Base-by-base conservation (phyloP, 441 rosid species). In the Capsella rubella region DNA sequence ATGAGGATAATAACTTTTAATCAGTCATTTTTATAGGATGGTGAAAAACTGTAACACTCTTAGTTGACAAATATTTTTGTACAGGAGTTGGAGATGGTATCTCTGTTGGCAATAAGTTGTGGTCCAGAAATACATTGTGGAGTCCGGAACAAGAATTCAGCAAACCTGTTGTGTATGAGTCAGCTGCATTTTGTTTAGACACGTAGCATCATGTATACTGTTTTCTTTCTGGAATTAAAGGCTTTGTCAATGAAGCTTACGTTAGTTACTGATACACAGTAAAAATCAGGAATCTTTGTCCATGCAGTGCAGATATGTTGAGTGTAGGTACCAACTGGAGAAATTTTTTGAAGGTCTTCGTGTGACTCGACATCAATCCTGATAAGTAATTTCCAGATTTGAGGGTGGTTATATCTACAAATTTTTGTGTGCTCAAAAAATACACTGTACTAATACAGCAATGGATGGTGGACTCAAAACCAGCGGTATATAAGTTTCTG, bases 101-200 rank as follows among this genome's bases (percentile, higher is more conserved):
- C 55, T 64, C 29, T 47, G 13, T 11, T 64, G 67, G 45, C 57
- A 25, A 46, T 28, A n/a, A 64, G 73, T 74, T 21, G 87, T 84
- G 60, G 60, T 55, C 32, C 31, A 51, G 55, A 51, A 18, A 43
- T 43, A 5, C 49, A 39, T 10, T 39, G 13, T 39, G 42, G 11
- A 39, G 13, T 39, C 42, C 13, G 42, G 42, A 37, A 37, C 42
- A 37, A 37, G 13, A 9, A 37, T 37, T 10, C 12, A 37, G 42
- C 13, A 39, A 39, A 39, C 13, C 42, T 39, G 42, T 39, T 39
- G 13, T 39, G 13, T 39, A 39, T 39, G 42, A 39, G 42, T 10
- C 4, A 4, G 42, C 47, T 42, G 47, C 5, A 13, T 42, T 34
- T 42, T 13, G 13, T 12, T 42, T 42, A 42, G 15, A 42, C 47